Conservation (phyloP, 495 filamentous ascomycete species). For the Daldinia loculata region DNA sequence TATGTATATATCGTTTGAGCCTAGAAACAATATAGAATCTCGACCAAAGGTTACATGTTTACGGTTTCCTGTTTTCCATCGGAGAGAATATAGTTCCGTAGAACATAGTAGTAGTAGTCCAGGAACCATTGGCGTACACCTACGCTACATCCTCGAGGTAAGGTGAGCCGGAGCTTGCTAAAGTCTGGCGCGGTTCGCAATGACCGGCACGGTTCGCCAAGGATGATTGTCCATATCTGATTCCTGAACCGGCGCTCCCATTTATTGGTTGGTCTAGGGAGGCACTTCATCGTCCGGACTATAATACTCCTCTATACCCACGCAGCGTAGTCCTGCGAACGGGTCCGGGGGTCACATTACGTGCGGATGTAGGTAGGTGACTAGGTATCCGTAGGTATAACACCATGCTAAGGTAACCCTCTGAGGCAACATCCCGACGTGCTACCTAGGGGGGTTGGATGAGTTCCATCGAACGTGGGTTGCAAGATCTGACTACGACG, state of each 20-base stretch:
- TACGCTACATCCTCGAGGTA: constrained; percentile 9
- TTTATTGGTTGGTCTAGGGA: constrained; percentile 29
- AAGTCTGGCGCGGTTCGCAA: constrained; percentile 36
- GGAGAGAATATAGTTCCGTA: constrained; percentile 34
- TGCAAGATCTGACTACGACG: constrained; percentile 41
- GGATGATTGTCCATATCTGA: constrained; percentile 32
- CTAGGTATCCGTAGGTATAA: constrained; percentile 23
- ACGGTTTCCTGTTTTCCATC: constrained; percentile 36
- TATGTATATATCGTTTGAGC: constrained; percentile 29
- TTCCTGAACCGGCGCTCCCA: constrained; percentile 28
- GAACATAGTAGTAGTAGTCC: constrained; percentile 18
- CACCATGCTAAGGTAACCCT: constrained; percentile 7
- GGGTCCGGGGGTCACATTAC: constrained; percentile 39
- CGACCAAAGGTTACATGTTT: constrained; percentile 27
- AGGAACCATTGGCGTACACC: constrained; percentile 19
- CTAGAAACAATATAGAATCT: constrained; percentile 36
- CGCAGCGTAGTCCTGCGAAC: constrained; percentile 30
- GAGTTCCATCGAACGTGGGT: constrained; percentile 26
- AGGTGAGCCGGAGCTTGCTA: constrained; percentile 28
- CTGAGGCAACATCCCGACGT: constrained; percentile 36
- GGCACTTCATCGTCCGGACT: constrained; percentile 23
- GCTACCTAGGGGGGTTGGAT: constrained; percentile 30
- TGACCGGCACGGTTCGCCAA: constrained; percentile 35
- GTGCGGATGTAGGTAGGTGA: constrained; percentile 28
- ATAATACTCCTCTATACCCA: constrained; percentile 25